Base-by-base conservation (phyloP, 495 filamentous ascomycete genomes). In the Glonium stellatum region DNA sequence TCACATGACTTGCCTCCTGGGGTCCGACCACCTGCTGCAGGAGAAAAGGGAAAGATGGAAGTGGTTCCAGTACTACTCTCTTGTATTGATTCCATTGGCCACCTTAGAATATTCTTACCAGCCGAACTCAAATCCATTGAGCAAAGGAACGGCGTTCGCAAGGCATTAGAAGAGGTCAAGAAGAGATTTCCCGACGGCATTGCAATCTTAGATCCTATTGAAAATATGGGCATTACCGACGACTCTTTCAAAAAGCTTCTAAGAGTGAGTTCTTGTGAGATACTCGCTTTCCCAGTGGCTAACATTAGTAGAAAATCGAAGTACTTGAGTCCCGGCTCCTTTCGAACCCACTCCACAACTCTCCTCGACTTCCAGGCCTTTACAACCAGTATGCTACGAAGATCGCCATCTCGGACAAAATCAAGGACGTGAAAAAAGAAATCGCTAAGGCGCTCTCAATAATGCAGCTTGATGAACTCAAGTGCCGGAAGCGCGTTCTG, bases 401-500 rank as follows among this genome's bases (percentile, higher is more conserved):
- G 76, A 79, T 93, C 18, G 80, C 82, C n/a, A 65, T 91, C 10
- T 77, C 73, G 21, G 80, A 84, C 5, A 82, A 89, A 72, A 93
- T 96, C 75, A 97, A 91, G 73, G 80, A 78, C 1, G 82, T 84
- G 54, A 95, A 95, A 78, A 93, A 90, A 76, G 82, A 87, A 65
- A 96, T 97, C 64, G 77, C 78, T 0, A 84, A 87, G 41, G 90
- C 90, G 18, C 84, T 90, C 68, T 86, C 86, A 46, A 84, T 96
- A 54, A 84, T 92, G 69, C 91, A 97, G 71, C 78, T 97, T 13
- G 95, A 97, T 68, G 95, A 98, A 74, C 80, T 98, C 47, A 97
- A 97, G 75, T 89, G 85, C 66, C 85, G 93, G 58, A 97, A 96
- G 76, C 87, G 93, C 63, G 93, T 98, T n/a, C 82, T 98, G 1